phyloP scores from a whole-genome alignment of 495 filamentous ascomycete species.

The Podospora anserina region DNA sequence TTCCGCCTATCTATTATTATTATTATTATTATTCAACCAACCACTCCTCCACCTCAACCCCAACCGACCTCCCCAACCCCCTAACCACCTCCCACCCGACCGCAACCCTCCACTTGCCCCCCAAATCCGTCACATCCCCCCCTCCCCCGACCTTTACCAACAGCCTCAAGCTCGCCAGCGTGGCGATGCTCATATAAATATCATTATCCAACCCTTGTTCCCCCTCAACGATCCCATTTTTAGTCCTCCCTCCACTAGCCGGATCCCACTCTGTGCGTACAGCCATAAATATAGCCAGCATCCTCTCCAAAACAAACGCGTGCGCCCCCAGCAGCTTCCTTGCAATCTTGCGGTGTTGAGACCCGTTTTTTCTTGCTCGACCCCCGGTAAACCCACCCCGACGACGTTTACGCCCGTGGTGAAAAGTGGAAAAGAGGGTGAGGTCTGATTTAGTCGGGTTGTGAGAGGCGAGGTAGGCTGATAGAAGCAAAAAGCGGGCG shows the following conservation, averaged over 20 bases:
- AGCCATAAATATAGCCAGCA: slow-evolving; percentile 82
- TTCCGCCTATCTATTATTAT: no score
- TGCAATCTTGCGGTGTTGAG: slow-evolving; percentile 66
- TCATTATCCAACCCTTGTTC: slow-evolving; percentile 53
- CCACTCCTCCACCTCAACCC: slow-evolving; percentile 70
- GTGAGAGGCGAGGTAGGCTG: slow-evolving; percentile 88
- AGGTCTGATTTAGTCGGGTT: slow-evolving; percentile 75
- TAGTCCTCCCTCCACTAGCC: slow-evolving; percentile 1
- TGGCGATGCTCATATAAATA: slow-evolving; percentile 70
- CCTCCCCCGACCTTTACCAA: slow-evolving; percentile 57
- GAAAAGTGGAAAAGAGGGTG: slow-evolving; percentile 79
- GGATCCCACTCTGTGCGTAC: slow-evolving; percentile 66
- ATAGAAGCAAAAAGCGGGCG: slow-evolving; percentile 76
- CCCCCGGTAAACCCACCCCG: slow-evolving; percentile 40
- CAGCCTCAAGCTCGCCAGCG: slow-evolving; percentile 72
- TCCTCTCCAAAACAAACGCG: slow-evolving; percentile 80
- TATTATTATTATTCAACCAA: slow-evolving; percentile 50
- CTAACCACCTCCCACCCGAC: slow-evolving; percentile 72
- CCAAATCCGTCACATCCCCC: slow-evolving; percentile 60
- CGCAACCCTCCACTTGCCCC: slow-evolving; percentile 68
- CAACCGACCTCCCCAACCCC: slow-evolving; percentile 62
- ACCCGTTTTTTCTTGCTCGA: slow-evolving; percentile 14
- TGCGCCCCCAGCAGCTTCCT: slow-evolving; percentile 69
- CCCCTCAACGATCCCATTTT: slow-evolving; percentile 12
- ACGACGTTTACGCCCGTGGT: slow-evolving; percentile 48